Percentiles rank a stretch among this genome's conserved stretches.
phyloP scores from a whole-genome alignment of 129 eudicot species.

The Saussurea involucrata region DNA sequence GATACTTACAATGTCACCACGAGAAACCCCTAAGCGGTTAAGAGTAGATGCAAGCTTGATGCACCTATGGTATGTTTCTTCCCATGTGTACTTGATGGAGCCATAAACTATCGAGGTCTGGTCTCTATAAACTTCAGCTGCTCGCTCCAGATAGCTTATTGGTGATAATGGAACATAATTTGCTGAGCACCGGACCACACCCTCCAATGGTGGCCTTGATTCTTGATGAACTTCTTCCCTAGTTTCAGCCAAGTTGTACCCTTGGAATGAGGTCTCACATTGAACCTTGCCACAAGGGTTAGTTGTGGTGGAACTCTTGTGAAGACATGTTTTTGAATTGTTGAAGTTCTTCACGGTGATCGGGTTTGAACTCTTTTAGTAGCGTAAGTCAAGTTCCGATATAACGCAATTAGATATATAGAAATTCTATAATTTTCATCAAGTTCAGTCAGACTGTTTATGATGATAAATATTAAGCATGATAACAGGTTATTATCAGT shows the following conservation, averaged over 20 bases:
- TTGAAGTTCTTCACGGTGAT: no score
- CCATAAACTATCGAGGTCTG: slow-evolving; percentile 56
- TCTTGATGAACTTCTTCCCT: not conserved
- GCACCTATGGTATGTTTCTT: slow-evolving; percentile 56
- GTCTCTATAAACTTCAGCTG: slow-evolving; percentile 51
- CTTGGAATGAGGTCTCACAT: not conserved
- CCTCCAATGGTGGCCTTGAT: slow-evolving; percentile 36
- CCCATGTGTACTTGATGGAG: slow-evolving; percentile 52
- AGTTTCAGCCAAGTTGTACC: not conserved
- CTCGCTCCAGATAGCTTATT: slow-evolving; percentile 61
- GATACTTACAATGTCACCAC: slow-evolving; percentile 55
- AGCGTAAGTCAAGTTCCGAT: no score
- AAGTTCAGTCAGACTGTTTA: no score
- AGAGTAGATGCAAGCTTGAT: slow-evolving; percentile 71
- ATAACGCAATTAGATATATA: no score
- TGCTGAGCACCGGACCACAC: slow-evolving; percentile 41
- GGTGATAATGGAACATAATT: slow-evolving; percentile 60
- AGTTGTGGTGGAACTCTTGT: no score
- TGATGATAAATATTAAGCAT: no score
- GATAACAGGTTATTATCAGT: no score
- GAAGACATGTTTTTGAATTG: no score
- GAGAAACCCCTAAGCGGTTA: slow-evolving; percentile 51
- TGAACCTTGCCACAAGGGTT: not conserved
- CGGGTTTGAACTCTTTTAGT: not conserved
- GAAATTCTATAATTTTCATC: no score